These are phyloP conservation scores for grape (Vitis vinifera) DNA, from an alignment of 164 flowering plant genomes.

Conservation along the genomic window ASM3070453v1 NC_081819.1:21911001-21911500, in stretches of 20 bases:
- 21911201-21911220: constrained; percentile 14
- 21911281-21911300: constrained; percentile 18
- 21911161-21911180: constrained; percentile 17
- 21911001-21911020: too few species aligned
- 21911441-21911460: constrained; percentile 26
- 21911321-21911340: constrained; percentile 9
- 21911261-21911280: constrained; percentile 28
- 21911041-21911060: too few species aligned
- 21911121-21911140: constrained; percentile 14
- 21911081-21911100: background rate
- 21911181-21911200: constrained; percentile 6
- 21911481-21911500: background rate
- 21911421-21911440: constrained; percentile 4
- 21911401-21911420: constrained; percentile 62
- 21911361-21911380: constrained; percentile 40
- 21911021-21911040: too few species aligned
- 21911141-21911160: background rate
- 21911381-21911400: constrained; percentile 51
- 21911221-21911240: constrained; percentile 10
- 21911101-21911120: constrained; percentile 16
- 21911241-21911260: constrained; percentile 29
- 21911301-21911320: constrained; percentile 20
- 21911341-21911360: constrained; percentile 34
- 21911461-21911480: constrained; percentile 29
- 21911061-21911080: too few species aligned